Conservation (phyloP, 306 rosid genomes). For the Quillaja saponaria region DNA sequence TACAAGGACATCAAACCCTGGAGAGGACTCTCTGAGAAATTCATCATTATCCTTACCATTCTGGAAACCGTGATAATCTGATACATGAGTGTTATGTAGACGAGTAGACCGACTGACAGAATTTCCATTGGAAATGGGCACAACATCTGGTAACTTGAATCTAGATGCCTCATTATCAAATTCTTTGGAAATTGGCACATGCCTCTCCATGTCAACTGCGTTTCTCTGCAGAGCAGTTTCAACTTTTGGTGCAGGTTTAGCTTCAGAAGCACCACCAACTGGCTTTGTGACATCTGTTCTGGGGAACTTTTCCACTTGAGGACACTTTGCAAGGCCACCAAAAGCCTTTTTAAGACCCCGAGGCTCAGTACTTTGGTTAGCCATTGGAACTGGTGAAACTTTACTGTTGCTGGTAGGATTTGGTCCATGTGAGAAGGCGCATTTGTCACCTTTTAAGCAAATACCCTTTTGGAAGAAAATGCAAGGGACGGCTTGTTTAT, state of each 20-base stretch:
- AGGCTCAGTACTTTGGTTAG: conserved; percentile 49
- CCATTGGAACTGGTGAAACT: conserved; percentile 45
- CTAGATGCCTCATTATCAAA: conserved; percentile 54
- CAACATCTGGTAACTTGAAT: conserved; percentile 38
- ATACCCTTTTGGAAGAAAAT: conserved; percentile 83
- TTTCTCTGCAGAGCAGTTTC: conserved; percentile 50
- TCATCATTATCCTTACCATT: conserved; percentile 90
- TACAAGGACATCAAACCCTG: conserved; percentile 99
- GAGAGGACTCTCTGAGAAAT: conserved; percentile 86
- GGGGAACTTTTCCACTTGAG: conserved; percentile 58
- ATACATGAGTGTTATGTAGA: conserved; percentile 46
- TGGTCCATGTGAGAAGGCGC: conserved; percentile 82
- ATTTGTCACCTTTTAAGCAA: conserved; percentile 88
- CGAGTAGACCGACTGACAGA: conserved; percentile 44
- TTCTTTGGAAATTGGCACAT: conserved; percentile 31
- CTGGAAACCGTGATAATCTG: conserved; percentile 67
- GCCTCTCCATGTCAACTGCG: conserved; percentile 50
- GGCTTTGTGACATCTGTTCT: conserved; percentile 41
- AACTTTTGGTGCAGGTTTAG: conserved; percentile 47
- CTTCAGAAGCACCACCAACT: conserved; percentile 39
- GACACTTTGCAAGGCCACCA: conserved; percentile 50
- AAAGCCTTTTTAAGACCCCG: conserved; percentile 49
- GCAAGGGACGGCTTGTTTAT: conserved; percentile 83
- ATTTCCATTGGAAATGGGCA: conserved; percentile 52
- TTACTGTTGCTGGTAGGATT: conserved; percentile 44